Conservation (phyloP, 1,284 basidiomycete species). For the Leccinum olivaceoglutinosum region DNA sequence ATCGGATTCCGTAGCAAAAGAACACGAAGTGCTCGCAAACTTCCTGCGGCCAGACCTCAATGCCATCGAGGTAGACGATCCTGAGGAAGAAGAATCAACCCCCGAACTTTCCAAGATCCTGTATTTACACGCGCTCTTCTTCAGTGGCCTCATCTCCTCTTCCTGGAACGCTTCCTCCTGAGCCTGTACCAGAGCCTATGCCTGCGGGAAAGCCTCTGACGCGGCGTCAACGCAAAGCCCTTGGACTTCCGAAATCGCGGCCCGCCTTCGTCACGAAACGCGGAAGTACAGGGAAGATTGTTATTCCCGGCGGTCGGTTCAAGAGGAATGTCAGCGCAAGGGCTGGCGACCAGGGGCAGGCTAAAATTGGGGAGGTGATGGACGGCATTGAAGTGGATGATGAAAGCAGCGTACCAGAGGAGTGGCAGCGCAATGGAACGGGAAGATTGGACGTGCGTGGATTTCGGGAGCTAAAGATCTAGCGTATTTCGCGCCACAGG, state of each 20-base stretch:
- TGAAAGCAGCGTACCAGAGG: constrained; percentile 35
- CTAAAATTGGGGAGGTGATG: constrained; percentile 21
- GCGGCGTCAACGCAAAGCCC: constrained; percentile 58
- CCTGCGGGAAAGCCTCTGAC: constrained; percentile 40
- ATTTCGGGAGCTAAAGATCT: constrained; percentile 78
- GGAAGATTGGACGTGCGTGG: constrained; percentile 75
- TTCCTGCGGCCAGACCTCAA: constrained; percentile 17
- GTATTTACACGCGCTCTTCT: constrained; percentile 35
- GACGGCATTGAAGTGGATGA: constrained; percentile 24
- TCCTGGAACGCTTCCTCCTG: constrained; percentile 27
- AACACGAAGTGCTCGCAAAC: constrained; percentile 29
- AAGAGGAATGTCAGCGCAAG: constrained; percentile 23
- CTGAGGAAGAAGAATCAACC: constrained; percentile 35
- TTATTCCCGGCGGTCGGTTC: constrained; percentile 52
- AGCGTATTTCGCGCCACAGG: constrained; percentile 10
- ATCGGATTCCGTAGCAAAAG: constrained; percentile 42
- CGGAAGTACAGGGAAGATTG: constrained; percentile 45
- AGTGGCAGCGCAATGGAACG: constrained; percentile 70
- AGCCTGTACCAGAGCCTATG: constrained; percentile 28
- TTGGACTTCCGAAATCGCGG: constrained; percentile 56
- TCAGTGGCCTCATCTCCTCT: constrained; percentile 37
- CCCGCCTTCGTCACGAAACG: constrained; percentile 27
- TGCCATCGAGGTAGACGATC: constrained; percentile 28
- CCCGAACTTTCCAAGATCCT: constrained; percentile 41
- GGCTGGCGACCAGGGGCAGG: constrained; percentile 26